These are phyloP conservation scores for Penstemon davidsonii DNA, from an alignment of 257 asterid species.

Conservation along the genomic window DNA sequence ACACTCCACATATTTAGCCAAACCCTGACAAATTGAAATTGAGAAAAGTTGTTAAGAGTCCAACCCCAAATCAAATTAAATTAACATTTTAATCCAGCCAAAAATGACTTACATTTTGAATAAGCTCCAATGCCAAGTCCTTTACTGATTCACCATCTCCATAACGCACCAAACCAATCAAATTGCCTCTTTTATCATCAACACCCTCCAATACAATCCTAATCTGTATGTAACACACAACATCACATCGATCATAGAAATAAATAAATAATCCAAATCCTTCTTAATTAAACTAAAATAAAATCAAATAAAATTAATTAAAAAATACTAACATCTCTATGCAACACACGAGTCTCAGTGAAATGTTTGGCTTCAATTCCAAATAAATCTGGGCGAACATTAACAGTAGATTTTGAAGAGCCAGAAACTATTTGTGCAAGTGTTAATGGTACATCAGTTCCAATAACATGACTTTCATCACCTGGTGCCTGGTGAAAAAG, in stretches of 20 bases:
- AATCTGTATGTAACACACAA: conserved; percentile 51
- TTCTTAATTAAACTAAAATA: not conserved
- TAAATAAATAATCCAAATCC: conserved; percentile 13
- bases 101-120: conserved; percentile 65
- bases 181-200: conserved; percentile 76
- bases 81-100: too few relatives aligned
- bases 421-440: conserved; percentile 91
- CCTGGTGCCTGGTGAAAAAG: conserved; percentile 70
- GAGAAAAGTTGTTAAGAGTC: too few relatives aligned
- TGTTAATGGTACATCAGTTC: conserved; percentile 66
- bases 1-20: conserved; percentile 80
- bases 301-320: not conserved
- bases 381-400: conserved; percentile 79
- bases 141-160: conserved; percentile 88
- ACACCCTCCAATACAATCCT: conserved; percentile 95
- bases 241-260: not conserved
- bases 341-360: conserved; percentile 87
- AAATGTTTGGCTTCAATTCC: conserved; percentile 98
- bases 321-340: conserved; percentile 75
- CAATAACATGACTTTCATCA: conserved; percentile 67
- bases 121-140: conserved; percentile 89
- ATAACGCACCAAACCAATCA: conserved; percentile 83
- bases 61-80: too few relatives aligned
- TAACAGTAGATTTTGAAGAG: conserved; percentile 54
- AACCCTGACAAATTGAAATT: too few relatives aligned